phyloP scores from a whole-genome alignment of 495 filamentous ascomycete genomes.

The Hypoxylon trugodes region DNA sequence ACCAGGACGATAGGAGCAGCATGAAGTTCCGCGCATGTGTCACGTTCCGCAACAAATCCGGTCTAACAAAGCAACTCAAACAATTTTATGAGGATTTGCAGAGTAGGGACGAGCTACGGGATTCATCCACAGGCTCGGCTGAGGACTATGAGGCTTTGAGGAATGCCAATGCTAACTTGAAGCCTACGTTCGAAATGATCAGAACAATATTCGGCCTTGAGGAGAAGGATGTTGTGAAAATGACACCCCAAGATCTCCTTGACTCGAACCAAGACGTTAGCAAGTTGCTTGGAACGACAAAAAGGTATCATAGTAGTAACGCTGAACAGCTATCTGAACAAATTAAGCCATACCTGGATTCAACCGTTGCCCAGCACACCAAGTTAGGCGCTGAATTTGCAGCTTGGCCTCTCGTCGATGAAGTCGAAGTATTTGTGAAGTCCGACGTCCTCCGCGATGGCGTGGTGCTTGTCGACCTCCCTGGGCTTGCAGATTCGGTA shows the following conservation, averaged over 20 bases:
- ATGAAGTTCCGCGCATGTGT: background rate
- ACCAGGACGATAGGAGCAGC: background rate
- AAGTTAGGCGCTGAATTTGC: background rate
- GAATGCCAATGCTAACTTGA: background rate
- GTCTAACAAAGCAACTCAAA: background rate
- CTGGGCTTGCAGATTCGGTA: conserved; percentile 1
- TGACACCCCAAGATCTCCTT: background rate
- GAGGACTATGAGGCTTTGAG: background rate
- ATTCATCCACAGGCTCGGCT: background rate
- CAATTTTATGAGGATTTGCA: background rate
- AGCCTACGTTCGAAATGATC: background rate
- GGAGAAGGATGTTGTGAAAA: background rate
- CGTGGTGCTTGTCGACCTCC: background rate
- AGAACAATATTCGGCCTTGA: background rate
- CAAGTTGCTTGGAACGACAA: background rate
- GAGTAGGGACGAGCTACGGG: background rate
- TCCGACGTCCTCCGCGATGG: background rate
- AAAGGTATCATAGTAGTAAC: background rate
- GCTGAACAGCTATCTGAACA: background rate
- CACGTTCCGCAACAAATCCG: background rate
- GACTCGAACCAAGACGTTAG: background rate
- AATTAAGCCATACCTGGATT: background rate
- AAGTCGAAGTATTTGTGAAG: background rate
- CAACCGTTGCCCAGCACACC: background rate
- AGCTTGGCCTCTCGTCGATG: background rate